Evolutionary conservation across 371 early-diverging fungal species (phyloP).

Genomic region (Blakeslea trispora): DNA sequence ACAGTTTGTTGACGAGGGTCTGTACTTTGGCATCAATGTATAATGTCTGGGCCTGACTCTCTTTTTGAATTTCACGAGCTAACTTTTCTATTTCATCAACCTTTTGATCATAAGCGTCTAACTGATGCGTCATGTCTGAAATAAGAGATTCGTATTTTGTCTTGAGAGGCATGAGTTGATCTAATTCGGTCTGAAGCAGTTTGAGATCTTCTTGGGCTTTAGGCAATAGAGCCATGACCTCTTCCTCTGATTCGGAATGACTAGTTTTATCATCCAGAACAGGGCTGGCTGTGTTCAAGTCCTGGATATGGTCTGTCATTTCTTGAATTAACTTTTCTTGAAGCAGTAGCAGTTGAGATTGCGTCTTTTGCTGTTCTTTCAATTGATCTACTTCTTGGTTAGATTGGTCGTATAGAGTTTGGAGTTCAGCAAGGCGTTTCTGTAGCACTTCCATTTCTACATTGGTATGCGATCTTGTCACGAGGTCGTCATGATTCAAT

Average conservation of each 20-base stretch:
- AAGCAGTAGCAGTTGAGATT: constrained; percentile 24
- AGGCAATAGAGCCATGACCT: background rate
- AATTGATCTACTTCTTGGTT: constrained; percentile 18
- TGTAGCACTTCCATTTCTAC: constrained; percentile 19
- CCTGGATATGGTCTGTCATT: constrained; percentile 20
- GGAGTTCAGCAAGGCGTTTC: constrained; percentile 16
- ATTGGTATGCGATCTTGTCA: constrained; percentile 12
- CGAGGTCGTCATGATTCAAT: constrained; percentile 11
- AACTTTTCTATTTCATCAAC: constrained; percentile 10
- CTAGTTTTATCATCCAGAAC: background rate
- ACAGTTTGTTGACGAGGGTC: constrained; percentile 6
- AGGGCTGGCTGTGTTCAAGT: background rate
- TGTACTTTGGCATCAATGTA: constrained; percentile 29
- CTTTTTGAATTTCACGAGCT: constrained; percentile 12
- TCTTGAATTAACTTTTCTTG: constrained; percentile 39
- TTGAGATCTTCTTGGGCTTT: constrained; percentile 6
- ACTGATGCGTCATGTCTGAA: background rate
- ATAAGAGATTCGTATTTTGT: constrained; percentile 2
- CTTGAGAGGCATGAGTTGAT: constrained; percentile 3
- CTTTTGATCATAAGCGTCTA: constrained; percentile 1
- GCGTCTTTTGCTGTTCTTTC: constrained; percentile 18
- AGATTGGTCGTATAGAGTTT: constrained; percentile 15
- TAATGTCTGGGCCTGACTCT: constrained; percentile 10
- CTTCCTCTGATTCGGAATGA: constrained; percentile 1
- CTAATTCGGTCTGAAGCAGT: constrained; percentile 1